phyloP scores from a whole-genome alignment of 441 rosid species.

The Mallotus repandus region DNA sequence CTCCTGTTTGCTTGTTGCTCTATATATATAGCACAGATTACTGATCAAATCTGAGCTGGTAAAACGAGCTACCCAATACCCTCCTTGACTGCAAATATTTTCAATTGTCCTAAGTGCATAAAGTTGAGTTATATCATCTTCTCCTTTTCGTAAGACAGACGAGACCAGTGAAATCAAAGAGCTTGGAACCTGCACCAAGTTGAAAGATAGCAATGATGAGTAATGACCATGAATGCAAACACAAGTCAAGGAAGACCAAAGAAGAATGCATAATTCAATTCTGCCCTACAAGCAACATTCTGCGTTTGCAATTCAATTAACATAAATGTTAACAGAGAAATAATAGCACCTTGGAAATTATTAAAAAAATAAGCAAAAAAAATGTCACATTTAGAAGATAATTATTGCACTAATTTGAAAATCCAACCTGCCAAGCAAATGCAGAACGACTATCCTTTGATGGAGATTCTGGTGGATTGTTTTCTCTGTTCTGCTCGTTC shows the following conservation, averaged over 20 bases:
- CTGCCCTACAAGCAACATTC: conserved; percentile 14
- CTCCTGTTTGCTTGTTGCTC: conserved; percentile 89
- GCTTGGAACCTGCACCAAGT: conserved; percentile 71
- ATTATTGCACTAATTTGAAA: conserved; percentile 15
- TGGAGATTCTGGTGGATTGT: conserved; percentile 69
- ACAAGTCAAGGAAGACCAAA: conserved; percentile 3
- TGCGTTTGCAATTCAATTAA: background rate
- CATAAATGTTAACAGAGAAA: background rate
- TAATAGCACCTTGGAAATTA: background rate
- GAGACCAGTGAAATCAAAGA: conserved; percentile 88
- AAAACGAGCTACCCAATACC: conserved; percentile 81
- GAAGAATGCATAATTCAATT: conserved; percentile 9
- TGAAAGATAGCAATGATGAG: conserved; percentile 16
- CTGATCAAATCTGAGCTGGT: conserved; percentile 84
- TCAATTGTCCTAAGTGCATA: conserved; percentile 93
- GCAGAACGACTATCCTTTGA: conserved; percentile 67
- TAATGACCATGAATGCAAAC: conserved; percentile 15
- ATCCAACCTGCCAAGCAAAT: conserved; percentile 88
- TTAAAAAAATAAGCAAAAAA: background rate
- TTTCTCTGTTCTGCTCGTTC: conserved; percentile 68
- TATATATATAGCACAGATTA: conserved; percentile 83
- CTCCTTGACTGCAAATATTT: conserved; percentile 94
- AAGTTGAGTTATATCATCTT: conserved; percentile 94
- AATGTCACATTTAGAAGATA: conserved; percentile 8
- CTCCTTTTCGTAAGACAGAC: conserved; percentile 89